Evolutionary conservation across 2,329 filamentous ascomycete species (phyloP), one percentile per base, ranked within the genome.

Genomic region (Cercospora sp.): DNA sequence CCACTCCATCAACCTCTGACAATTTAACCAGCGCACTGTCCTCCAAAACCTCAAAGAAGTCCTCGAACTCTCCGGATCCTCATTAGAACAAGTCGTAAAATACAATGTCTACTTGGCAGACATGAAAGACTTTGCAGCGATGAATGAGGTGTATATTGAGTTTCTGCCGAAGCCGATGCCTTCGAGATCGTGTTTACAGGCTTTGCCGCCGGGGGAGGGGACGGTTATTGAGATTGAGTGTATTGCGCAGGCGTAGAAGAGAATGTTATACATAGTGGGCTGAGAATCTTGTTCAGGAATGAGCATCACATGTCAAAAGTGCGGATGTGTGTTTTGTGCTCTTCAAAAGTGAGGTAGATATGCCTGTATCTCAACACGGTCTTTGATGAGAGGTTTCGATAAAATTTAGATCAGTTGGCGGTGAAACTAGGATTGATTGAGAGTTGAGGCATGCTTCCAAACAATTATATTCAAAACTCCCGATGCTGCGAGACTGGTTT

Each of bases 91-190:
- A 64, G 84, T 87, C 0, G 84, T 90, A 75, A 90, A 90, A 78
- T 84, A 88, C 69, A 90, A 89, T 73, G 81, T 90, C 26, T 91
- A 88, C 75, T 75, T 91, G 23, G 86, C 85, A 2, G 83, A 84
- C 64, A 91, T 91, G 88, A 81, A 85, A 51, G 82, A 90, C 76
- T 90, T 90, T 75, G 84, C 81, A 0, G 78, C 80, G 16, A 83
- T 88, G 78, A 87, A 87, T 65, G 82, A 84, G 66, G 84, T 80
- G 3, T 88, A 86, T 64, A 71, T 67, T 65, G 66, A 71, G 30
- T 55, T 75, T 66, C 45, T 73, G 64, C 65, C 71, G 64, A 13
- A 67, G 26, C 65, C 59, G 26, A 59, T 59, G 55, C 55, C 63
- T 36, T 60, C 55, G 67, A 68, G 55, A 64, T 72, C 31, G 67